Percentiles rank a stretch among this genome's conserved stretches.
Evolutionary conservation across 352 stramenopile genomes (phyloP).

Genomic region (Phytophthora rubi): DNA sequence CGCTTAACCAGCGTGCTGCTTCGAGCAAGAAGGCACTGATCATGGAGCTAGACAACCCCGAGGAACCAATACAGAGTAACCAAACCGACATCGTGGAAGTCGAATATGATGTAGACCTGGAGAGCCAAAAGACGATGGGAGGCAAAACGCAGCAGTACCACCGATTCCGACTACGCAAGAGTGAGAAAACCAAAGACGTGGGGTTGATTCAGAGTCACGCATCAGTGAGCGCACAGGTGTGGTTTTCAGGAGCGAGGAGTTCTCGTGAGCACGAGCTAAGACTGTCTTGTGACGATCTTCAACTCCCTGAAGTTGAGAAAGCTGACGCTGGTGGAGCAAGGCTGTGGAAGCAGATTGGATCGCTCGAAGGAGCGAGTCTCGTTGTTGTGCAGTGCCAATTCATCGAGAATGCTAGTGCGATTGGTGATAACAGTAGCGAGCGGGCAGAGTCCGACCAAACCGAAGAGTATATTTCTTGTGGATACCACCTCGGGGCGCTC

Average conservation of each 20-base stretch:
- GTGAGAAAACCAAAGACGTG: neutral
- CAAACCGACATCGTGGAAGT: constrained; percentile 35
- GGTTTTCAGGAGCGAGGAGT: constrained; percentile 30
- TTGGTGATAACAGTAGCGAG: constrained; percentile 27
- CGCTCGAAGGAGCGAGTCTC: constrained; percentile 62
- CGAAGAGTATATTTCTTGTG: constrained; percentile 3
- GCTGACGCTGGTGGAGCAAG: constrained; percentile 30
- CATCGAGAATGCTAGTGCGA: constrained; percentile 18
- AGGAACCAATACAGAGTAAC: constrained; percentile 20
- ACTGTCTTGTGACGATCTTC: constrained; percentile 48
- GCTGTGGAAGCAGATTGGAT: constrained; percentile 80
- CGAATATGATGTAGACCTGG: constrained; percentile 51
- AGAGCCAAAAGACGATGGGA: constrained; percentile 58
- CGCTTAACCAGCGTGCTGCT: neutral
- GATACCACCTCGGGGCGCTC: constrained; percentile 54
- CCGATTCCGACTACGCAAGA: constrained; percentile 55
- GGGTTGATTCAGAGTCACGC: constrained; percentile 43
- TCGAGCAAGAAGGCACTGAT: constrained; percentile 60
- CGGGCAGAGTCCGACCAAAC: neutral
- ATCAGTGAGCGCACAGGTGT: constrained; percentile 42
- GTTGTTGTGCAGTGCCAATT: constrained; percentile 84
- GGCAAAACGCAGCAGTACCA: constrained; percentile 63
- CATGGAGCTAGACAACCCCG: constrained; percentile 56
- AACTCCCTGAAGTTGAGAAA: constrained; percentile 40
- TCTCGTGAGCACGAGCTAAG: constrained; percentile 24